These are phyloP conservation scores for Neostapfia colusana DNA, from an alignment of 176 grass and related monocot genomes.

Conservation along the genomic window DNA sequence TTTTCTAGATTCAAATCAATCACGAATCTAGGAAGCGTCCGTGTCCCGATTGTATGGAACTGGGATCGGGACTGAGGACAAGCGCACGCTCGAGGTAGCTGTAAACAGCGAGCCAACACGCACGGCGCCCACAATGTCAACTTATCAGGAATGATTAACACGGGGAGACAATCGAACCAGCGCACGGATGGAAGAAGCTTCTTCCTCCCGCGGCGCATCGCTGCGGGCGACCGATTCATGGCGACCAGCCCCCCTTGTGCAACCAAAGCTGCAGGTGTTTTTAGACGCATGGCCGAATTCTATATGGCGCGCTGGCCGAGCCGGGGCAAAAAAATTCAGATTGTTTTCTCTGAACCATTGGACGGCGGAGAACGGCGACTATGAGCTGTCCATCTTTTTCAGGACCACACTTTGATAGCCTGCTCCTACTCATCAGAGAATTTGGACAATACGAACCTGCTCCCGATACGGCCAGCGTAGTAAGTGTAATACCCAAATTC, in stretches of 20 bases:
- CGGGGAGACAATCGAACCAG: slow-evolving; percentile 24
- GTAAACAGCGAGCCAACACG: slow-evolving; percentile 34
- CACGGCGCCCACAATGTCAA: slow-evolving; percentile 25
- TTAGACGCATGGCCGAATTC: slow-evolving; percentile 15
- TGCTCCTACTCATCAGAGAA: background rate
- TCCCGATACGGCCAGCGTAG: background rate
- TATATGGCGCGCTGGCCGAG: background rate
- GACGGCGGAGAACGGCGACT: slow-evolving; percentile 22
- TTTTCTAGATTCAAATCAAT: slow-evolving; percentile 23
- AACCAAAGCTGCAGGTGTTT: slow-evolving; percentile 36
- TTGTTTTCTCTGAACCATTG: slow-evolving; percentile 27
- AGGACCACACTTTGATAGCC: background rate
- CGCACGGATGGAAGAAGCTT: slow-evolving; percentile 34
- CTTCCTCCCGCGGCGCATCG: background rate
- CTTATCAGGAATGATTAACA: slow-evolving; percentile 2
- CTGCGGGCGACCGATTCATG: slow-evolving; percentile 31
- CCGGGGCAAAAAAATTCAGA: slow-evolving; percentile 5
- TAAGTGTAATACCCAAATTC: too few relatives aligned
- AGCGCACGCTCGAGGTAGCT: slow-evolving; percentile 9
- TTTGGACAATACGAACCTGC: slow-evolving; percentile 7
- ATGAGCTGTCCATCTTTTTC: slow-evolving; percentile 18
- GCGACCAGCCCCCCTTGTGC: slow-evolving; percentile 50
- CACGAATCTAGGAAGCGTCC: slow-evolving; percentile 28
- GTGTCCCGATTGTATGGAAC: background rate
- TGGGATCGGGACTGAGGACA: slow-evolving; percentile 12